Evolutionary conservation across 495 filamentous ascomycete species (phyloP).

Genomic region (Neurospora sp.): DNA sequence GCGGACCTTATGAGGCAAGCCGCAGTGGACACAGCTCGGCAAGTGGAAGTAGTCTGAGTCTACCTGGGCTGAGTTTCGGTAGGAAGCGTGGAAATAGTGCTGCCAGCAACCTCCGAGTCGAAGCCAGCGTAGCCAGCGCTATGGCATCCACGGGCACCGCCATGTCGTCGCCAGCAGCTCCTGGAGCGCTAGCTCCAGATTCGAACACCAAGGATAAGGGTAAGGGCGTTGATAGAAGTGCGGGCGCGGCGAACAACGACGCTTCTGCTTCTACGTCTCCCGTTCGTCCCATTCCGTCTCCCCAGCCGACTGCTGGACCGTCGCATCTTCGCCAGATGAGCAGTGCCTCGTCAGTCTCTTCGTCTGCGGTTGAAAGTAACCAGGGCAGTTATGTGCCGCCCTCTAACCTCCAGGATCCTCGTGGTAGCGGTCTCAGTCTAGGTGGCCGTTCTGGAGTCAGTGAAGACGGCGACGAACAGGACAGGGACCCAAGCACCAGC

Average conservation of each 20-base stretch:
- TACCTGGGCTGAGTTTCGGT: conserved; percentile 34
- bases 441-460: conserved; percentile 27
- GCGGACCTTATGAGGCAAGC: conserved; percentile 33
- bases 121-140: conserved; percentile 29
- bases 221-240: conserved; percentile 62
- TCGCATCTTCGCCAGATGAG: conserved; percentile 73
- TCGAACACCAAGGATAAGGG: conserved; percentile 52
- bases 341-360: conserved; percentile 71
- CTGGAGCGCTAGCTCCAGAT: conserved; percentile 12
- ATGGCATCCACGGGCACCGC: conserved; percentile 16
- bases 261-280: neutral
- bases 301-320: conserved; percentile 38
- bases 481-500: conserved; percentile 40
- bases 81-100: conserved; percentile 46
- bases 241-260: conserved; percentile 8
- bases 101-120: conserved; percentile 37
- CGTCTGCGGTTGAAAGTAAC: conserved; percentile 58
- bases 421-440: conserved; percentile 33
- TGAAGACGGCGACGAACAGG: conserved; percentile 29
- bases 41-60: conserved; percentile 43
- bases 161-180: conserved; percentile 11
- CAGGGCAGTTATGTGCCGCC: conserved; percentile 41
- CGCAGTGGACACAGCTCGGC: conserved; percentile 35
- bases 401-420: conserved; percentile 35
- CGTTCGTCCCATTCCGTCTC: conserved; percentile 29